Evolutionary conservation across 345 rosid genomes (phyloP).

Genomic region (Brassica rapa): DNA sequence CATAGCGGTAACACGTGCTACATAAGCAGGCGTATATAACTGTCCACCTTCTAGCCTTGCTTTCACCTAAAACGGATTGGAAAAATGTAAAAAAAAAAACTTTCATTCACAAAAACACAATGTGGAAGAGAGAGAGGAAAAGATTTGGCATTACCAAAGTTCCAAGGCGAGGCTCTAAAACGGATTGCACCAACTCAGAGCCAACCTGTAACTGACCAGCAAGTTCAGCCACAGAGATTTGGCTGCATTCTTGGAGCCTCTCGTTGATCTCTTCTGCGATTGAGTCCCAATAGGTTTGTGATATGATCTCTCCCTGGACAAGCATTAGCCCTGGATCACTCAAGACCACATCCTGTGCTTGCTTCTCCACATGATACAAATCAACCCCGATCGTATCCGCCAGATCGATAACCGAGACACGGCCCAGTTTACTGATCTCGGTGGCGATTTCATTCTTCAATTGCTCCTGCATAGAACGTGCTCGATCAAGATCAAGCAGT

Average conservation of each 20-base stretch:
- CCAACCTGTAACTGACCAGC: slow-evolving; percentile 91
- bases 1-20: slow-evolving; percentile 89
- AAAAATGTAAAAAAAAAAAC: slow-evolving; percentile 22
- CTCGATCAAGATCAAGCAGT: neutral
- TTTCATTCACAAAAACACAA: slow-evolving; percentile 12
- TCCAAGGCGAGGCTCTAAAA: slow-evolving; percentile 92
- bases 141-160: slow-evolving; percentile 63
- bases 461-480: slow-evolving; percentile 57
- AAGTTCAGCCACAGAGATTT: slow-evolving; percentile 80
- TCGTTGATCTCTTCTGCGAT: slow-evolving; percentile 93
- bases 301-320: slow-evolving; percentile 87
- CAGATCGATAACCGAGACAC: slow-evolving; percentile 85
- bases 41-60: slow-evolving; percentile 99
- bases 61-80: slow-evolving; percentile 57
- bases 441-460: slow-evolving; percentile 66
- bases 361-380: slow-evolving; percentile 92
- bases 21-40: slow-evolving; percentile 90
- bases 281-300: slow-evolving; percentile 88
- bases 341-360: slow-evolving; percentile 62
- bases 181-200: slow-evolving; percentile 75
- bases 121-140: neutral
- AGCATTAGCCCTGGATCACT: slow-evolving; percentile 60
- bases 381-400: slow-evolving; percentile 84
- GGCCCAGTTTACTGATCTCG: slow-evolving; percentile 70
- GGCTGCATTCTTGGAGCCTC: slow-evolving; percentile 96